Conservation (phyloP, 345 rosid species). For the Euphorbia tirucalli region DNA sequence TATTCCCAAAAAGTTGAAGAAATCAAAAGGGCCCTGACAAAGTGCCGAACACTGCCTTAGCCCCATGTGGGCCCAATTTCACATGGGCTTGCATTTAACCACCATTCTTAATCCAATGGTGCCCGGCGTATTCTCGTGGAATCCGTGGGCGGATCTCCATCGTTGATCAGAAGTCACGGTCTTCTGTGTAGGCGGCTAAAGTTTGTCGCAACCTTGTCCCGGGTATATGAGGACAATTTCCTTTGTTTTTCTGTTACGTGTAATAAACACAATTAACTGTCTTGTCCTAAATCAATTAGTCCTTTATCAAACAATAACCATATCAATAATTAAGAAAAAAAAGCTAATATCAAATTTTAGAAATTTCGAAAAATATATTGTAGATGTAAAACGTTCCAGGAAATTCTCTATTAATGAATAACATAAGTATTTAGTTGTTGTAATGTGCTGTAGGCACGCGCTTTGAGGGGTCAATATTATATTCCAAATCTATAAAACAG, state of each 20-base stretch:
- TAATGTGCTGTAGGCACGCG: too few species aligned
- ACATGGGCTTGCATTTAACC: slow-evolving; percentile 25
- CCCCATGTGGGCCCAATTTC: slow-evolving; percentile 38
- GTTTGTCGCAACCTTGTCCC: slow-evolving; percentile 51
- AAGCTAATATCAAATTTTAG: too few species aligned
- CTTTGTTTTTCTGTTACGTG: slow-evolving; percentile 34
- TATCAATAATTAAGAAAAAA: too few species aligned
- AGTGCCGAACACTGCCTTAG: slow-evolving; percentile 12
- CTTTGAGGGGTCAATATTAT: too few species aligned
- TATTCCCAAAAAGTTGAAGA: too few species aligned
- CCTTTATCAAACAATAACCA: too few species aligned
- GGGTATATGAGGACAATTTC: slow-evolving; percentile 26
- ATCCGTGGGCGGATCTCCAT: slow-evolving; percentile 3
- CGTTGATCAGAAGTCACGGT: slow-evolving; percentile 29
- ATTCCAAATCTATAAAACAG: slow-evolving; percentile 30
- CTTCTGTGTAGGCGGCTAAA: slow-evolving; percentile 30
- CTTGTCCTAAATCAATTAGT: slow-evolving; percentile 13
- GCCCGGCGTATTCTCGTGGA: not conserved
- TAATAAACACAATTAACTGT: slow-evolving; percentile 36
- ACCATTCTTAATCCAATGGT: slow-evolving; percentile 24
- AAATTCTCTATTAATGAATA: too few species aligned
- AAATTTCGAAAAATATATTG: too few species aligned
- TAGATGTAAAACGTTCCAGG: too few species aligned
- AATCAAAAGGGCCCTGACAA: too few species aligned
- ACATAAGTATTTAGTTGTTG: too few species aligned